Evolutionary conservation across 2,329 filamentous ascomycete species (phyloP).

Genomic region (Metarhizium anisopliae): DNA sequence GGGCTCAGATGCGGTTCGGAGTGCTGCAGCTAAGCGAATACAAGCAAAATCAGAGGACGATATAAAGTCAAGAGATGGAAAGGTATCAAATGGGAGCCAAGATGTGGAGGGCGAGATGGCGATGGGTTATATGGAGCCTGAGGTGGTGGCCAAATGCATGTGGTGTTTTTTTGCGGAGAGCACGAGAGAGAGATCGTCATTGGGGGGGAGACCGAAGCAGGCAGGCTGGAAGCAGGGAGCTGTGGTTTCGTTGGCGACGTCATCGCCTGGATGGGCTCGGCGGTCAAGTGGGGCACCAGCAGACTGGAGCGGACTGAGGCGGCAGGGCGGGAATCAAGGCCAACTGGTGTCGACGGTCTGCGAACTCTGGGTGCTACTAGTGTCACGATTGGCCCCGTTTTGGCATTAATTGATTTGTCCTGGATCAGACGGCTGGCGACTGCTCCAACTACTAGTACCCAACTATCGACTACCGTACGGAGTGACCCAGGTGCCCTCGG

Average conservation of each 20-base stretch:
- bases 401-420: too few species aligned
- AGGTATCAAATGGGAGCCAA: neutral
- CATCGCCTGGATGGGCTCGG: conserved; percentile 6
- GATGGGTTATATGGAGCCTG: conserved; percentile 11
- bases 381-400: too few species aligned
- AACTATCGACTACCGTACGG: too few species aligned
- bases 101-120: conserved; percentile 4
- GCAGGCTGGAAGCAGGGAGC: neutral
- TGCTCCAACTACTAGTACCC: too few species aligned
- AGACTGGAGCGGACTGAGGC: too few species aligned
- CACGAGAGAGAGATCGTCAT: conserved; percentile 5
- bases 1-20: conserved; percentile 1
- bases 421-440: too few species aligned
- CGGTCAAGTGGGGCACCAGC: too few species aligned
- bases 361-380: too few species aligned
- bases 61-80: neutral
- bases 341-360: too few species aligned
- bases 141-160: neutral
- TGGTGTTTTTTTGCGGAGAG: conserved; percentile 3
- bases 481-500: too few species aligned
- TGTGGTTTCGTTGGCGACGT: conserved; percentile 11
- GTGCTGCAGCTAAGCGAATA: neutral
- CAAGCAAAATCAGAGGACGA: neutral
- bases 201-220: neutral
- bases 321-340: too few species aligned